Conservation (phyloP, 2,329 filamentous ascomycete species). For the Hyphodiscus sp. region DNA sequence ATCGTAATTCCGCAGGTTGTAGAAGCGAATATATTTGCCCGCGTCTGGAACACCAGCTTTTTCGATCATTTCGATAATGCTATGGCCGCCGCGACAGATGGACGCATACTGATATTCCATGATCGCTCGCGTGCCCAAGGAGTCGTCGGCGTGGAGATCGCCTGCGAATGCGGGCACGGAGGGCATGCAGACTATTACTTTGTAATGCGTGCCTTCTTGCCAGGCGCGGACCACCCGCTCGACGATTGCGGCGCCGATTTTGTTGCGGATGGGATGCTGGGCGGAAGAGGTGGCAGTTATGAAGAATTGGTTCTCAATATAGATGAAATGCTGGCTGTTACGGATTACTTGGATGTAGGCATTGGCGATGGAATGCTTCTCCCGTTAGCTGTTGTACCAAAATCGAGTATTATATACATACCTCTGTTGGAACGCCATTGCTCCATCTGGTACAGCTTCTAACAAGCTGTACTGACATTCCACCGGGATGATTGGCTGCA, state of each 20-base stretch:
- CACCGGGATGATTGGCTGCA: background rate
- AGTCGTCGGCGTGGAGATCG: constrained; percentile 65
- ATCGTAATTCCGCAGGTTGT: constrained; percentile 79
- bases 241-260: constrained; percentile 72
- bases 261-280: constrained; percentile 68
- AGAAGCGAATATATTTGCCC: constrained; percentile 71
- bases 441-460: constrained; percentile 50
- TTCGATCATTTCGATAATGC: constrained; percentile 66
- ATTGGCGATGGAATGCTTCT: constrained; percentile 71
- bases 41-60: constrained; percentile 61
- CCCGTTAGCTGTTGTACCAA: background rate
- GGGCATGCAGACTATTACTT: constrained; percentile 72
- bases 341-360: constrained; percentile 71
- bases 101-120: constrained; percentile 84
- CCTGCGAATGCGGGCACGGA: constrained; percentile 78
- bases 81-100: constrained; percentile 70
- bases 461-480: constrained; percentile 32
- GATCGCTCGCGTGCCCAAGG: constrained; percentile 72
- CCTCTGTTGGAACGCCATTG: constrained; percentile 50
- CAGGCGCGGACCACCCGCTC: constrained; percentile 69
- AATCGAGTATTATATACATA: constrained; percentile 20
- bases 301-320: constrained; percentile 83
- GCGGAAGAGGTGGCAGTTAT: constrained; percentile 70
- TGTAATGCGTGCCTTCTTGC: constrained; percentile 58
- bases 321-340: constrained; percentile 65